A percentile compares a stretch with the other conserved stretches of the same genome.
Conservation (phyloP, 192 early-diverging fungal genomes). For the Diversispora eburnea region DNA sequence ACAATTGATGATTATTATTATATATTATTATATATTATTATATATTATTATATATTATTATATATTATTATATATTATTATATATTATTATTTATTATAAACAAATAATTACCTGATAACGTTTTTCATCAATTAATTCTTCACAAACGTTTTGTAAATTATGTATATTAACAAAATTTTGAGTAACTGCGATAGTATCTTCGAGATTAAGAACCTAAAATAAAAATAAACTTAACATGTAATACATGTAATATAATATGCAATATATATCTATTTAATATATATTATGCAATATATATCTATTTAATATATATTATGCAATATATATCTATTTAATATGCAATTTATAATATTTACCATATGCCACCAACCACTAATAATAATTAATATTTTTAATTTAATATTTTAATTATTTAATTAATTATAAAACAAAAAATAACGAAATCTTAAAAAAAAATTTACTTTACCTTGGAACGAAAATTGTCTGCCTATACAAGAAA, state of each 20-base stretch:
- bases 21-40: too few relatives aligned
- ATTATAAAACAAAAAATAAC: too few relatives aligned
- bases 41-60: too few relatives aligned
- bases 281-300: background rate
- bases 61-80: too few relatives aligned
- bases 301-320: background rate
- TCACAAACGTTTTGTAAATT: constrained; percentile 34
- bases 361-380: constrained; percentile 42
- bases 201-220: constrained; percentile 38
- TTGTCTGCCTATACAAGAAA: constrained; percentile 35
- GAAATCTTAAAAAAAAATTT: too few relatives aligned
- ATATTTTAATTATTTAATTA: too few relatives aligned
- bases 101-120: background rate
- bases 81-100: too few relatives aligned
- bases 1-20: background rate
- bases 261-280: background rate
- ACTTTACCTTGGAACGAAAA: constrained; percentile 45
- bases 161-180: constrained; percentile 39
- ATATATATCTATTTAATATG: background rate
- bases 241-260: background rate
- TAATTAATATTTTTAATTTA: background rate
- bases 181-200: constrained; percentile 41
- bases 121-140: constrained; percentile 12
- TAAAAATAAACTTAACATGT: background rate
- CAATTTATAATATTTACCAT: constrained; percentile 26